Evolutionary conservation across 1,139 yeast genomes (phyloP).

Genomic region (Debaryomyces sp.): DNA sequence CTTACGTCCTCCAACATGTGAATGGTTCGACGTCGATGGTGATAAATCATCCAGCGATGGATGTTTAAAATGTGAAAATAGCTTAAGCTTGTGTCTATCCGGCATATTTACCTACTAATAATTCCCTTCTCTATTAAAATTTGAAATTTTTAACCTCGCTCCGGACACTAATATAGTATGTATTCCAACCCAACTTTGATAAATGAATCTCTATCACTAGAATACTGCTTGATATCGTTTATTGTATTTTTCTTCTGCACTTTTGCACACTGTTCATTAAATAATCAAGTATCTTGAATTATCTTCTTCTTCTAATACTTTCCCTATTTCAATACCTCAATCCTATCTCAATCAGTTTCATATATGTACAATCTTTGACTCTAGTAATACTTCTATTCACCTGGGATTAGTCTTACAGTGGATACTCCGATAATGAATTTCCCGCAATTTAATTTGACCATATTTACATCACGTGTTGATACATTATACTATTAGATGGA

Average conservation of each 20-base stretch:
- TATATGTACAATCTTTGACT: neutral
- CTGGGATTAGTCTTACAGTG: neutral
- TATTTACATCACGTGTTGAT: slow-evolving; percentile 3
- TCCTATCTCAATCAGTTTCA: neutral
- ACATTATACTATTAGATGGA: neutral
- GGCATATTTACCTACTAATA: slow-evolving; percentile 32
- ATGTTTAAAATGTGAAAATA: slow-evolving; percentile 36
- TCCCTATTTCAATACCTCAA: neutral
- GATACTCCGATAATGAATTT: slow-evolving; percentile 3
- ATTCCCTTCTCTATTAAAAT: neutral
- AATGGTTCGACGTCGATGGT: slow-evolving; percentile 39
- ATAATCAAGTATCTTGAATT: neutral
- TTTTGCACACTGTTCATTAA: neutral
- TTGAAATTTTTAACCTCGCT: neutral
- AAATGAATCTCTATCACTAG: neutral
- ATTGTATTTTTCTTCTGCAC: neutral
- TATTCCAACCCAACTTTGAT: neutral
- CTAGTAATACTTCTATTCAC: neutral
- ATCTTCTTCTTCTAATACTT: neutral
- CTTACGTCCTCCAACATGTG: slow-evolving; percentile 29
- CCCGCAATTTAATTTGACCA: slow-evolving; percentile 10
- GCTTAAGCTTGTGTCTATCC: slow-evolving; percentile 49
- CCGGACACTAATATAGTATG: neutral
- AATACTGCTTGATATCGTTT: neutral
- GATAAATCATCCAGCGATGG: slow-evolving; percentile 31